Evolutionary conservation across 106 monocot genomes (phyloP), one percentile per base, ranked within the genome.

Genomic region (Iris macrosiphon): DNA sequence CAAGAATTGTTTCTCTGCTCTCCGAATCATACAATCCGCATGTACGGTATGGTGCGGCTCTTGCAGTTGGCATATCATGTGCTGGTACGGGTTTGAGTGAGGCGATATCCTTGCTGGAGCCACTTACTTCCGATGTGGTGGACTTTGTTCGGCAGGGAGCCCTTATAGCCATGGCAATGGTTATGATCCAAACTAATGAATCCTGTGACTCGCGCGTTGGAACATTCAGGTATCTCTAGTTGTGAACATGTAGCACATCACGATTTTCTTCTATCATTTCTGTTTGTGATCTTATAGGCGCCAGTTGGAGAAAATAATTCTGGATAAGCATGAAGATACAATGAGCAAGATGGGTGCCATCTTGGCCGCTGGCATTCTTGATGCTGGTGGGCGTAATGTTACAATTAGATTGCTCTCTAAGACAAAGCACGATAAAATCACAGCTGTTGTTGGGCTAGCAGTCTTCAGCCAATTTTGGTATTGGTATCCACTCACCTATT

Each of bases 131-230:
- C 30, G 98, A 99, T 78, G 98, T 92, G 23, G 91, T 99, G 10
- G 98, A 99, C 72, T 99, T 99, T 64, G 98, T 99, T 60, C 86
- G 98, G 37, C 98, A 99, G 31, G 98, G 98, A 13, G 98, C 98
- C 30, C 83, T 99, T 21, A 87, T 99, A 22, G 98, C 91, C 6
- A 91, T 99, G 98, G 83, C 98, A 18, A 91, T 99, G 98, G 91
- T 99, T 49, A 79, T 99, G 98, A 92, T 99, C 38, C 98, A 99
- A 53, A 86, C 65, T 17, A 91, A 86, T 69, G 98, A 99, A 76
- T 83, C 98, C 6, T 91, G 67, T 68, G 91, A 99, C 49, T 79
- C 83, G n/a, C 87, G 87, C 55, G 91, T 99, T 19, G 98, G 98
- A 26, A 63, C 83, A 49, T 99, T 99, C 78, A 85, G 93, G 93